These are phyloP conservation scores for Hydnum rufescens DNA, from an alignment of 768 basidiomycete species.

Conservation along the genomic window DNA sequence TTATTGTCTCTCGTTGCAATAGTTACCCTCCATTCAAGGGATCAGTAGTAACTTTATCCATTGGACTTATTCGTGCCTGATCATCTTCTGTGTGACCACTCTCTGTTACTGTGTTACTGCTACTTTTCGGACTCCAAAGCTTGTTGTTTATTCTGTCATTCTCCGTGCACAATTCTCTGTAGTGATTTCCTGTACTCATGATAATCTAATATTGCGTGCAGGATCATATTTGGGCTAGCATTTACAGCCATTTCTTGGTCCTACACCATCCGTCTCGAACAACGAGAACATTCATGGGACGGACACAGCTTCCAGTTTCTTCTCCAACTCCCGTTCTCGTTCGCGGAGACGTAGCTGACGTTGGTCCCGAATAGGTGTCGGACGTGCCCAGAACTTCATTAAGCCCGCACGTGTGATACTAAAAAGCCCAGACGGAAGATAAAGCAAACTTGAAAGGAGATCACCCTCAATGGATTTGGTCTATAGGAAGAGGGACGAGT, in stretches of 20 bases:
- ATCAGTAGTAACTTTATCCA: constrained; percentile 10
- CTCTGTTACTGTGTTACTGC: background rate
- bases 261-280: too few relatives aligned
- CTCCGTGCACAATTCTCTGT: too few relatives aligned
- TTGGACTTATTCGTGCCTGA: background rate
- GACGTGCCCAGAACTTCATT: constrained; percentile 50
- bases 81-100: background rate
- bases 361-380: background rate
- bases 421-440: constrained; percentile 59
- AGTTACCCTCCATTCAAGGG: constrained; percentile 11
- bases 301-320: background rate
- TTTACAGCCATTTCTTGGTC: too few relatives aligned
- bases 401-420: constrained; percentile 61
- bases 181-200: too few relatives aligned
- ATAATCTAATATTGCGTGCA: too few relatives aligned
- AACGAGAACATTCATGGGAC: background rate
- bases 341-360: background rate
- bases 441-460: constrained; percentile 49
- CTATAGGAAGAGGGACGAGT: constrained; percentile 21
- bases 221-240: too few relatives aligned
- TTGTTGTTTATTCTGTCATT: too few relatives aligned
- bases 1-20: too few relatives aligned
- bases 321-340: background rate
- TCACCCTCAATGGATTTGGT: constrained; percentile 68
- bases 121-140: too few relatives aligned